Evolutionary conservation across 2,329 filamentous ascomycete genomes (phyloP).

Genomic region (Talaromyces funiculosus): DNA sequence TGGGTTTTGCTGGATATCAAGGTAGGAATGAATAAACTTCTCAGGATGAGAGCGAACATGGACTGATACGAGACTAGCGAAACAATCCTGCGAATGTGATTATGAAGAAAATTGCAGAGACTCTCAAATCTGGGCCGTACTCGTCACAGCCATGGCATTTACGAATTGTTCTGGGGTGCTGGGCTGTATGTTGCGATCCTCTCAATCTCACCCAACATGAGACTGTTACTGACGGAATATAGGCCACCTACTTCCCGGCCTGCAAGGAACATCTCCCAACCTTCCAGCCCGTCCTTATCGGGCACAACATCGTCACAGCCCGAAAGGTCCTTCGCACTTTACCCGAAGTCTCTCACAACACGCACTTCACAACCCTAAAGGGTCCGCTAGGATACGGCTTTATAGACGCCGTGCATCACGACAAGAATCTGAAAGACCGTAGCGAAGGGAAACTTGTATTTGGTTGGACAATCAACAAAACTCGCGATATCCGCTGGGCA

Average conservation of each 20-base stretch:
- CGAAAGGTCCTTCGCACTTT: constrained; percentile 59
- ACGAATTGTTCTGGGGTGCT: constrained; percentile 73
- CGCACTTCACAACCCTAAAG: constrained; percentile 63
- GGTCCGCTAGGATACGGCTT: constrained; percentile 64
- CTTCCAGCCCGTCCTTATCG: constrained; percentile 38
- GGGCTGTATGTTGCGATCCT: constrained; percentile 53
- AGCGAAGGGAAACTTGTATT: constrained; percentile 54
- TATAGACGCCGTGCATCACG: constrained; percentile 53
- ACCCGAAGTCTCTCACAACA: constrained; percentile 67
- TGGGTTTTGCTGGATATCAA: constrained; percentile 91
- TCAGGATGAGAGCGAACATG: background rate
- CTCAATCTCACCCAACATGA: background rate
- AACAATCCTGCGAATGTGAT: constrained; percentile 54
- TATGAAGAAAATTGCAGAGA: constrained; percentile 62
- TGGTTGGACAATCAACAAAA: constrained; percentile 83
- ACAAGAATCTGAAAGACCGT: constrained; percentile 23
- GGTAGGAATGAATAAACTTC: constrained; percentile 39
- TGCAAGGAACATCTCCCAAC: constrained; percentile 49
- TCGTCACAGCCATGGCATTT: constrained; percentile 59
- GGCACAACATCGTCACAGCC: constrained; percentile 53
- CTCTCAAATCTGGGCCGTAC: constrained; percentile 51
- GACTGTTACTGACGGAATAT: background rate
- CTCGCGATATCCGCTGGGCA: constrained; percentile 74
- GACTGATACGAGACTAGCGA: constrained; percentile 16
- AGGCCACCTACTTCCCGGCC: constrained; percentile 63